Evolutionary conservation across 352 stramenopile genomes (phyloP).

Genomic region (Phytophthora macrochlamydospora): DNA sequence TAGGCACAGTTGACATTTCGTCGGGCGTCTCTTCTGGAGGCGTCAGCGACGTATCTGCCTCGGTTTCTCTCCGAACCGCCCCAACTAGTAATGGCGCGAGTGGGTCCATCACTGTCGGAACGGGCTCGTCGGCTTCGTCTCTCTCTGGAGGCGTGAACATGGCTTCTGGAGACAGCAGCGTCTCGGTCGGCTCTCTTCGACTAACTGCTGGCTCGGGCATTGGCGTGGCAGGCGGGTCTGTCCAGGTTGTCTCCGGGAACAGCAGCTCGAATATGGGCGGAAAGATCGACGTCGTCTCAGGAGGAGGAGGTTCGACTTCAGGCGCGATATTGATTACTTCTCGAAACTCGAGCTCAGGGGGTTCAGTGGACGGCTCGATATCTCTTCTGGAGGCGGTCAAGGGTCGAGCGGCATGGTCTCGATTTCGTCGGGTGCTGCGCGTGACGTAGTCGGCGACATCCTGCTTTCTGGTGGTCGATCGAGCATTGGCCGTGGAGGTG

Average conservation of each 20-base stretch:
- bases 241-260: constrained; percentile 21
- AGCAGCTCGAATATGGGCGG: constrained; percentile 21
- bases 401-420: constrained; percentile 31
- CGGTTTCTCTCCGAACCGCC: constrained; percentile 21
- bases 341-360: constrained; percentile 19
- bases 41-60: constrained; percentile 16
- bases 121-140: constrained; percentile 13
- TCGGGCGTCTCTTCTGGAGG: constrained; percentile 11
- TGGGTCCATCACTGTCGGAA: constrained; percentile 12
- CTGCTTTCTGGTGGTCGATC: constrained; percentile 26
- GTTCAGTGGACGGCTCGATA: constrained; percentile 18
- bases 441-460: constrained; percentile 23
- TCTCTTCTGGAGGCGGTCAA: constrained; percentile 24
- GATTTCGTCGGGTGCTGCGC: constrained; percentile 23
- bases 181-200: constrained; percentile 11
- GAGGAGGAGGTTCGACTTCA: constrained; percentile 15
- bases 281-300: constrained; percentile 17
- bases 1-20: constrained; percentile 22
- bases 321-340: constrained; percentile 17
- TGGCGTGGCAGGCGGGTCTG: constrained; percentile 16
- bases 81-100: constrained; percentile 17
- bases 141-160: constrained; percentile 21
- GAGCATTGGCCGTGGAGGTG: constrained; percentile 15
- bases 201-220: constrained; percentile 16
- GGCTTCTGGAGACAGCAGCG: constrained; percentile 13